Evolutionary conservation across 371 early-diverging fungal genomes (phyloP).

Genomic region (Circinella minor): DNA sequence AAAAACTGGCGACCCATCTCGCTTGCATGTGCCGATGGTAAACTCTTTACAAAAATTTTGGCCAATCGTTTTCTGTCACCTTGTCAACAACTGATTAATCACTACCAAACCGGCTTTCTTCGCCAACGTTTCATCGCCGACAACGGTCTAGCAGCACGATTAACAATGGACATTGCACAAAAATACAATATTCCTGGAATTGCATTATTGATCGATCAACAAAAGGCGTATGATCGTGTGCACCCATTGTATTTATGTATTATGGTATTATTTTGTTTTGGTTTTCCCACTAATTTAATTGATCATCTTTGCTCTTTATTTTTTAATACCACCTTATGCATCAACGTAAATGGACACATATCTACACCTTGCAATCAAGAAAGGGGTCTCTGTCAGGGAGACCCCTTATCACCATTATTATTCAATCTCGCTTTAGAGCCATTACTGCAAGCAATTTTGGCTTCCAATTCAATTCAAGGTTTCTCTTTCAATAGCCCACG

Average conservation of each 20-base stretch:
- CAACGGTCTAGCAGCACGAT: conserved; percentile 9
- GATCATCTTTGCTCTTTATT: too few species aligned
- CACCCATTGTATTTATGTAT: too few species aligned
- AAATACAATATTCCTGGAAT: neutral
- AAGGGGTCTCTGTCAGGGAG: too few species aligned
- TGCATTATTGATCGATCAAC: conserved; percentile 6
- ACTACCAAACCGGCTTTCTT: conserved; percentile 25
- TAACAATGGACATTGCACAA: conserved; percentile 10
- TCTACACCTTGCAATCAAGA: too few species aligned
- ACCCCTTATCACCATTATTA: too few species aligned
- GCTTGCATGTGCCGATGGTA: conserved; percentile 19
- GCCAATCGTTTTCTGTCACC: conserved; percentile 4
- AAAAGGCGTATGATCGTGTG: too few species aligned
- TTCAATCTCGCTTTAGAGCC: too few species aligned
- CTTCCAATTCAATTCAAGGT: neutral
- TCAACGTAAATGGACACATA: too few species aligned
- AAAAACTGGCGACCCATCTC: conserved; percentile 37
- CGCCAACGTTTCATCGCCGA: conserved; percentile 19
- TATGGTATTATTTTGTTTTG: too few species aligned
- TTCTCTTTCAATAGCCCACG: neutral
- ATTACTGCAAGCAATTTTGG: conserved; percentile 14
- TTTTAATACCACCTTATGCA: too few species aligned
- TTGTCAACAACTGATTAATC: conserved; percentile 2
- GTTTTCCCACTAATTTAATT: too few species aligned
- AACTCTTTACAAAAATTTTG: conserved; percentile 19